These are phyloP conservation scores for Pseudogymnoascus sp. DNA, from an alignment of 2,329 filamentous ascomycete genomes.

Conservation along the genomic window DNA sequence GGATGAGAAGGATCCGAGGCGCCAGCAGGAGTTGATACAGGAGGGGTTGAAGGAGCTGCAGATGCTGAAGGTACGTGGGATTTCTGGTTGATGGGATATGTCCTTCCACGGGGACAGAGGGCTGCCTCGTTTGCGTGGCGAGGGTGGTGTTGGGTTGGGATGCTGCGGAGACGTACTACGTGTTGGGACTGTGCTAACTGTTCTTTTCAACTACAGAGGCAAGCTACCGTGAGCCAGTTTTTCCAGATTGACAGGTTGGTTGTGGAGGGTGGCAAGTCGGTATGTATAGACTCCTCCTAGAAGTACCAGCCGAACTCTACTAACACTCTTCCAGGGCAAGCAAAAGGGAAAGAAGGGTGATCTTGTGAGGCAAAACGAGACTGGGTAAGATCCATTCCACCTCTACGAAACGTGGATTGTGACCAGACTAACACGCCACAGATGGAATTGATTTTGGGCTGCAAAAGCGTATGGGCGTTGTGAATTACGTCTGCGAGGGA, in stretches of 20 bases:
- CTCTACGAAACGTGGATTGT: background rate
- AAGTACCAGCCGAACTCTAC: background rate
- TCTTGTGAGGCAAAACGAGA: slow-evolving; percentile 69
- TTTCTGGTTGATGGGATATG: background rate
- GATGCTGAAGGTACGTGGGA: slow-evolving; percentile 68
- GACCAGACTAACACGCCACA: slow-evolving; percentile 15
- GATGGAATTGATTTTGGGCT: slow-evolving; percentile 25
- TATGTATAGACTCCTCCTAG: slow-evolving; percentile 33
- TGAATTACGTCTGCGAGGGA: background rate
- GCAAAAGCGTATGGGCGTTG: background rate
- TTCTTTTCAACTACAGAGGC: slow-evolving; percentile 53
- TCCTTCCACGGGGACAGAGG: background rate
- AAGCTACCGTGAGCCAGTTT: slow-evolving; percentile 91
- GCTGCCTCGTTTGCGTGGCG: background rate
- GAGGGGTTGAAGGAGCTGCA: slow-evolving; percentile 80
- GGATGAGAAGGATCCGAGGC: slow-evolving; percentile 60
- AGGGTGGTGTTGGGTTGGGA: background rate
- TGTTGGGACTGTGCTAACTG: slow-evolving; percentile 12
- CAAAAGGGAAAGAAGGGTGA: slow-evolving; percentile 57
- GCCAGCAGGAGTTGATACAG: slow-evolving; percentile 82
- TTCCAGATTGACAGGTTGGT: slow-evolving; percentile 87
- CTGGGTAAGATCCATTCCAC: slow-evolving; percentile 47
- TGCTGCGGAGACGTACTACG: background rate
- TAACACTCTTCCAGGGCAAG: slow-evolving; percentile 46
- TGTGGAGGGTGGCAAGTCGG: slow-evolving; percentile 76